phyloP scores from a whole-genome alignment of 2,329 filamentous ascomycete genomes.

The Lachnellula subtilissima region DNA sequence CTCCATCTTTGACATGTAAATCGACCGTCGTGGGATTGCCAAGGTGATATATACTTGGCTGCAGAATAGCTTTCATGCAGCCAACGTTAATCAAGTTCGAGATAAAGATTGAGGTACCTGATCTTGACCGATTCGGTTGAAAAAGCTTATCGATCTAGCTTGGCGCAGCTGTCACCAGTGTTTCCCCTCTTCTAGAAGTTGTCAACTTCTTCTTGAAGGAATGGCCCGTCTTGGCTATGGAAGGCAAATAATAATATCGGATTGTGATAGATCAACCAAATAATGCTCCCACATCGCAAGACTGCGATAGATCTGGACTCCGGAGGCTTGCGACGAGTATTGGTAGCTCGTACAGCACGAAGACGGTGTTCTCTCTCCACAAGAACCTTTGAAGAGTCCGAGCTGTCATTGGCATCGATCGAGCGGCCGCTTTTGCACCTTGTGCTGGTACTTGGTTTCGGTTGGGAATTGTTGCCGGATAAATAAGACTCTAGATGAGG shows the following conservation, averaged over 20 bases:
- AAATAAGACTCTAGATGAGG: neutral
- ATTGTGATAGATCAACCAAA: too few species aligned
- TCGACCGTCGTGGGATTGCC: neutral
- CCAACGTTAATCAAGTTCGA: neutral
- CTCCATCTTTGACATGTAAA: neutral
- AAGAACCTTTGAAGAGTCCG: neutral
- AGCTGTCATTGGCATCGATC: neutral
- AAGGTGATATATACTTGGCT: neutral
- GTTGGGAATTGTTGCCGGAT: neutral
- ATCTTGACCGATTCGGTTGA: neutral
- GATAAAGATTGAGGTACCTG: neutral
- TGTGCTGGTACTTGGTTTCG: neutral
- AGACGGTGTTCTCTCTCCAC: neutral
- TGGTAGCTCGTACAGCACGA: neutral
- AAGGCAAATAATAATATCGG: neutral
- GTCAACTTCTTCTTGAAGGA: constrained; percentile 7
- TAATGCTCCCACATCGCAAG: neutral
- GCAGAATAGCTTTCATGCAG: neutral
- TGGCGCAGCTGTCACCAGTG: neutral
- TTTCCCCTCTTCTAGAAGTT: neutral
- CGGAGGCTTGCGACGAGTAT: neutral
- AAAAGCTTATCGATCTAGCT: constrained; percentile 1
- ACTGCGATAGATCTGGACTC: neutral
- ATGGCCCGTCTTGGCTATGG: constrained; percentile 4
- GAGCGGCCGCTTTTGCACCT: neutral